phyloP scores from a whole-genome alignment of 148 eudicot species.

The Silene uniflora region DNA sequence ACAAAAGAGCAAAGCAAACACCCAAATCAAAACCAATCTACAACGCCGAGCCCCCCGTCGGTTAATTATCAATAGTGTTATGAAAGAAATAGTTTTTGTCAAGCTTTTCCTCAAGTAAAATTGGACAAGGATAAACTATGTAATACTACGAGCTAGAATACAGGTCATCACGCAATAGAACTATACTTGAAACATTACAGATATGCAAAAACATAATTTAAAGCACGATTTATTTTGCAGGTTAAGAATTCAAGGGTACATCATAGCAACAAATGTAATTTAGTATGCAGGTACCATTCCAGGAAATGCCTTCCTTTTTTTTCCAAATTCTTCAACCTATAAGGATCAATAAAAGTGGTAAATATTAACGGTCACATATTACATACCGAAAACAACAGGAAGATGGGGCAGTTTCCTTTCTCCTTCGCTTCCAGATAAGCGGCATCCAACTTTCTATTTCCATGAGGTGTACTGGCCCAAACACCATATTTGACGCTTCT shows the following conservation, averaged over 20 bases:
- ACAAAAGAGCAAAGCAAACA: neutral
- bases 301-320: neutral
- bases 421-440: slow-evolving; percentile 81
- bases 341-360: neutral
- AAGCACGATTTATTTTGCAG: neutral
- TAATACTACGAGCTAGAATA: neutral
- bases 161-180: neutral
- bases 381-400: slow-evolving; percentile 90
- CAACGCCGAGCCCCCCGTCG: neutral
- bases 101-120: neutral
- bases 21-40: neutral
- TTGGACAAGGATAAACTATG: neutral
- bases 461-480: slow-evolving; percentile 97
- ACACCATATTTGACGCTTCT: slow-evolving; percentile 82
- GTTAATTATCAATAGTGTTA: neutral
- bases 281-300: neutral
- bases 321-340: neutral
- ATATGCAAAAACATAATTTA: neutral
- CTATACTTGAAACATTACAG: neutral
- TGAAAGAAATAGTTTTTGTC: neutral
- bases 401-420: slow-evolving; percentile 63
- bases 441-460: slow-evolving; percentile 86
- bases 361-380: slow-evolving; percentile 8
- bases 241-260: neutral
- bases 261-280: neutral